Conservation (phyloP, 768 basidiomycete species). For the Termitomyces sp. region DNA sequence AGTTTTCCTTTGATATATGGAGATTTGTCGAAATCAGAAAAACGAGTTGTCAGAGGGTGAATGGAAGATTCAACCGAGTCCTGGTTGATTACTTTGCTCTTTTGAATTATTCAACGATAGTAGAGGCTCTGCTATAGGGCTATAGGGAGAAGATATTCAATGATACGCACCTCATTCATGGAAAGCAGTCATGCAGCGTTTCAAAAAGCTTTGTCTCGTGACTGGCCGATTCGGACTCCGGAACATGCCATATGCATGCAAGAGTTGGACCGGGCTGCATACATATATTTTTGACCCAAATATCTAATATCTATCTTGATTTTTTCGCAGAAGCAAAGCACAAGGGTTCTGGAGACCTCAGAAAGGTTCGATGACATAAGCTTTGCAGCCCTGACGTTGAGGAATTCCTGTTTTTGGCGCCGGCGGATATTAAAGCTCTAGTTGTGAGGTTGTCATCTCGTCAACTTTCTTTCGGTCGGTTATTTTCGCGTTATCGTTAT, state of each 20-base stretch:
- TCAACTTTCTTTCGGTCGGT: background rate
- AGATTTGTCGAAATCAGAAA: background rate
- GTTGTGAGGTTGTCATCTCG: background rate
- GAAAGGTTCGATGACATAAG: background rate
- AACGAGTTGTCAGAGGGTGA: too few relatives aligned
- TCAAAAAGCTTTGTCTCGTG: background rate
- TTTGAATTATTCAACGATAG: background rate
- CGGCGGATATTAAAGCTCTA: background rate
- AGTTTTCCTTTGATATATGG: background rate
- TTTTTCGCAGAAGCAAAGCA: background rate
- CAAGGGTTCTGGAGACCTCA: background rate
- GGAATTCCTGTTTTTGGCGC: background rate
- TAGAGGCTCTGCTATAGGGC: background rate
- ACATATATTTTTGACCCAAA: background rate
- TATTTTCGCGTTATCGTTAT: background rate
- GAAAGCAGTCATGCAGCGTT: background rate
- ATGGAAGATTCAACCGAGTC: background rate
- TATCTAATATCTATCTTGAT: background rate
- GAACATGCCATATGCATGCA: background rate
- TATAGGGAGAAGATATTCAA: background rate
- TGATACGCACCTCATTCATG: background rate
- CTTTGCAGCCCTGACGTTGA: background rate
- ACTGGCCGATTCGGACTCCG: slow-evolving; percentile 1
- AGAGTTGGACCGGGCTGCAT: background rate
- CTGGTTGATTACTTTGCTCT: background rate